These are phyloP conservation scores for Rhizopogon rudus DNA, from an alignment of 768 basidiomycete species.

Conservation along the genomic window DNA sequence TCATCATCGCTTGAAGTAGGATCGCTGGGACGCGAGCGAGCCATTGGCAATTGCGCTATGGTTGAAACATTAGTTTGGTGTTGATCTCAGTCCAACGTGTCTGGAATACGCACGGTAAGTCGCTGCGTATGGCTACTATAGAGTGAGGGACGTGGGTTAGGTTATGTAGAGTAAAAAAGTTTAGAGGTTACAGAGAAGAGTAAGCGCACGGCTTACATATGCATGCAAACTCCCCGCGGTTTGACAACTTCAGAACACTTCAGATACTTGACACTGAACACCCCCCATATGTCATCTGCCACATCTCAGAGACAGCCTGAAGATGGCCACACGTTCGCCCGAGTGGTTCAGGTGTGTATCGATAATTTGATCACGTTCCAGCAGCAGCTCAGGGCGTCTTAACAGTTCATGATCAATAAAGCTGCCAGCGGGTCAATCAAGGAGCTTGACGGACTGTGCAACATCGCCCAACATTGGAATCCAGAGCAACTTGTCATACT, in stretches of 20 bases:
- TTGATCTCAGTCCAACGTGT: too few species aligned
- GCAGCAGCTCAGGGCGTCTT: not conserved
- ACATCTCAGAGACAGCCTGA: not conserved
- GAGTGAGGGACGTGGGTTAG: too few species aligned
- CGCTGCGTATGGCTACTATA: too few species aligned
- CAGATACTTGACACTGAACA: not conserved
- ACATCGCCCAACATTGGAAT: conserved; percentile 1
- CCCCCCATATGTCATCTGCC: not conserved
- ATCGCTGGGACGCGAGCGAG: not conserved
- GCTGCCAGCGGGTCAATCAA: not conserved
- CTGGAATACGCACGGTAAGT: too few species aligned
- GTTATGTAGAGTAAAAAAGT: too few species aligned
- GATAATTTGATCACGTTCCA: not conserved
- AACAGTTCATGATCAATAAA: not conserved
- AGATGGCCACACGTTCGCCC: not conserved
- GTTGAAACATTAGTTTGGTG: too few species aligned
- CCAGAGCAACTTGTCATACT: conserved; percentile 1
- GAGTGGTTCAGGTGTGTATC: not conserved
- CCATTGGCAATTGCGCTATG: not conserved
- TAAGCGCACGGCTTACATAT: too few species aligned
- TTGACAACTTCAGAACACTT: too few species aligned
- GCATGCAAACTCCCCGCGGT: too few species aligned
- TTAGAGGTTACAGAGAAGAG: too few species aligned
- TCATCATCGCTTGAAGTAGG: conserved; percentile 32
- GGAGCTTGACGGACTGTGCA: conserved; percentile 1